A percentile compares a stretch with the other conserved stretches of the same genome.
phyloP scores from a whole-genome alignment of 192 early-diverging fungal species.

The Martensiomyces pterosporus region DNA sequence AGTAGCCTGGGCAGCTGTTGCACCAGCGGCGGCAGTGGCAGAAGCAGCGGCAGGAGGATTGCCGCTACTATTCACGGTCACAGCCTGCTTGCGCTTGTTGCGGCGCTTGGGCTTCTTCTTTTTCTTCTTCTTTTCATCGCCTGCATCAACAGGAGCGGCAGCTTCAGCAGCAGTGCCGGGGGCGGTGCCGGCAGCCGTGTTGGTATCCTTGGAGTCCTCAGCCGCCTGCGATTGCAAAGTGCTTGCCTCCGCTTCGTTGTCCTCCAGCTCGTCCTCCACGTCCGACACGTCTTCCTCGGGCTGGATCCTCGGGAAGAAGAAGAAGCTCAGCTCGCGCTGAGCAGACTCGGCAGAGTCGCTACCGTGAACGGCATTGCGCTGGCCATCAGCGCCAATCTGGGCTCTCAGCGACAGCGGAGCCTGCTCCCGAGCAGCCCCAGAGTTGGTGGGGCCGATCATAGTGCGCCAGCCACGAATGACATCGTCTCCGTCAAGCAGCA shows the following conservation, averaged over 20 bases:
- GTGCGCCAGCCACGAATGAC: slow-evolving; percentile 51
- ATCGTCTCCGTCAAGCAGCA: slow-evolving; percentile 50
- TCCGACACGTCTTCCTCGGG: slow-evolving; percentile 3
- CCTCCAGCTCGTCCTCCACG: background rate
- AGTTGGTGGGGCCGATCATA: slow-evolving; percentile 53
- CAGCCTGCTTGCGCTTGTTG: slow-evolving; percentile 43
- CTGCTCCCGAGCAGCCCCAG: slow-evolving; percentile 21
- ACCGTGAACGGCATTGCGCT: slow-evolving; percentile 55
- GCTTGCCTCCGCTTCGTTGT: too few species aligned
- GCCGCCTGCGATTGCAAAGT: too few species aligned
- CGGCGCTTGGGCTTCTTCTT: slow-evolving; percentile 37
- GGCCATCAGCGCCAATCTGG: slow-evolving; percentile 37
- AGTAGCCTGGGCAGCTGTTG: background rate
- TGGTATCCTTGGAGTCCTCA: too few species aligned
- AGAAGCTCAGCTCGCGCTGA: slow-evolving; percentile 42
- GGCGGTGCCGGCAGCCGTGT: too few species aligned
- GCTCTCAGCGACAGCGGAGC: slow-evolving; percentile 51
- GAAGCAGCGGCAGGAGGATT: background rate
- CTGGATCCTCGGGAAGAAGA: slow-evolving; percentile 40
- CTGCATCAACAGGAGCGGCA: slow-evolving; percentile 1
- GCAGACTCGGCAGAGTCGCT: slow-evolving; percentile 50
- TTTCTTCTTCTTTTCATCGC: slow-evolving; percentile 35
- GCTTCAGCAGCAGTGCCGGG: slow-evolving; percentile 3
- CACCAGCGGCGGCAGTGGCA: background rate
- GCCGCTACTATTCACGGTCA: slow-evolving; percentile 6